Base-by-base conservation (phyloP, 345 rosid genomes). In the Lepidium didymum region DNA sequence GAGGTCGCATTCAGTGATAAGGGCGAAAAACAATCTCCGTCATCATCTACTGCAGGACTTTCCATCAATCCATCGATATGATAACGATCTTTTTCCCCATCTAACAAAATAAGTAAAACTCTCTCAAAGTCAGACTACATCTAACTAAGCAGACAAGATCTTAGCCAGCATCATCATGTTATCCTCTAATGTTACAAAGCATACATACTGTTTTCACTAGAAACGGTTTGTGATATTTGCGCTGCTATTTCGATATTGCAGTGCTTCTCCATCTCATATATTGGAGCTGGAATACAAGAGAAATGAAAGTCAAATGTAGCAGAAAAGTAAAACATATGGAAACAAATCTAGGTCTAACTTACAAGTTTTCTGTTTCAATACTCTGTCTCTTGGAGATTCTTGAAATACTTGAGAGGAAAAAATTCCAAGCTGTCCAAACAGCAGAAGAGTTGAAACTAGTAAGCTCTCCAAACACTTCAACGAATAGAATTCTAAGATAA, bases 391-490 rank as follows among this genome's bases (percentile, higher is more conserved):
- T 6, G 93, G 86, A 76, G 96, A 89, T 67, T 89, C 97, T 84
- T 91, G 97, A 78, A 94, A 86, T 38, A 94, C 96, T 68, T 91
- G 97, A 65, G 99, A 87, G 51, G 96, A 94, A 82, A 94, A 91
- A 18, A 91, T 92, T 72, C 99, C 99, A 18, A 94, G 99, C 99
- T 94, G 87, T 78, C 71, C 55, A 65, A 65, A 46, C 53, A 53
- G 35, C 34, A 76, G 31, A 44, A 58, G 23, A 25, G 41, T 29
- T 34, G 25, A 67, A 19, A 53, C 38, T 31, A 35, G 10, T 64
- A 16, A 76, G 53, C 54, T 56, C 44, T 1, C 46, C 50, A 71
- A 14, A 43, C 13, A 36, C 12, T 19, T 53, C 3, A 61, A 52
- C 8, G 15, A 35, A 50, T 18, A 19, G 10, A 61, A 52, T 27